These are phyloP conservation scores for Wickerhamomyces kurtzmanii DNA, from an alignment of 805 yeast species.

Conservation along the genomic window DNA sequence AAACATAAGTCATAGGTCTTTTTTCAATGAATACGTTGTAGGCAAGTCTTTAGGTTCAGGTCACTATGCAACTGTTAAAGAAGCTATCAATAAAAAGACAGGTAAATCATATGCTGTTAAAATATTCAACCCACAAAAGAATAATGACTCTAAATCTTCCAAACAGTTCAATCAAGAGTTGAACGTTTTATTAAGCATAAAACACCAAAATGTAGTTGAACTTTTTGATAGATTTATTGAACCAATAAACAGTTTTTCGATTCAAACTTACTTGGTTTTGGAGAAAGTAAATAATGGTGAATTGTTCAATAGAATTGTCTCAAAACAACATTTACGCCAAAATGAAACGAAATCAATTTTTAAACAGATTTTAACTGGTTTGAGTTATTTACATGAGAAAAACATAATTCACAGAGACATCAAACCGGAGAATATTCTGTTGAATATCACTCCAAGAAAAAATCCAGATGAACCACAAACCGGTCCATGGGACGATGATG, in stretches of 20 bases:
- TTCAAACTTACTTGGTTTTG: constrained; percentile 47
- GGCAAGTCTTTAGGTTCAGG: constrained; percentile 65
- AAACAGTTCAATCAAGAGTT: constrained; percentile 54
- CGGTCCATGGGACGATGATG: constrained; percentile 40
- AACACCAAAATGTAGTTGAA: constrained; percentile 64
- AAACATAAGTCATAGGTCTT: constrained; percentile 23
- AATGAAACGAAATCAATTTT: constrained; percentile 54
- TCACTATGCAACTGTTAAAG: constrained; percentile 75
- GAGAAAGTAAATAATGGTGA: constrained; percentile 74
- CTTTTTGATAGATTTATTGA: constrained; percentile 51
- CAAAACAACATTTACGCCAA: constrained; percentile 50
- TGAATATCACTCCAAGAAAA: constrained; percentile 35
- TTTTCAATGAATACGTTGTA: constrained; percentile 39
- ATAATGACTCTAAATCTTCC: constrained; percentile 27
- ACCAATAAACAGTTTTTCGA: constrained; percentile 33
- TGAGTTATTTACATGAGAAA: constrained; percentile 54
- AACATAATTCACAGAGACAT: constrained; percentile 73
- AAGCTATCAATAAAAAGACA: constrained; percentile 45
- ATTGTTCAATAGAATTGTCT: constrained; percentile 60
- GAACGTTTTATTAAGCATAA: constrained; percentile 50
- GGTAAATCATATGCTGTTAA: constrained; percentile 66
- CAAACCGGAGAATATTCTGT: constrained; percentile 67
- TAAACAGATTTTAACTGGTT: constrained; percentile 56
- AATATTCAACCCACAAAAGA: constrained; percentile 51
- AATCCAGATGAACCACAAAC: constrained; percentile 17